Evolutionary conservation across 1,139 yeast species (phyloP).

Genomic region (Saccharomyces hybrid): DNA sequence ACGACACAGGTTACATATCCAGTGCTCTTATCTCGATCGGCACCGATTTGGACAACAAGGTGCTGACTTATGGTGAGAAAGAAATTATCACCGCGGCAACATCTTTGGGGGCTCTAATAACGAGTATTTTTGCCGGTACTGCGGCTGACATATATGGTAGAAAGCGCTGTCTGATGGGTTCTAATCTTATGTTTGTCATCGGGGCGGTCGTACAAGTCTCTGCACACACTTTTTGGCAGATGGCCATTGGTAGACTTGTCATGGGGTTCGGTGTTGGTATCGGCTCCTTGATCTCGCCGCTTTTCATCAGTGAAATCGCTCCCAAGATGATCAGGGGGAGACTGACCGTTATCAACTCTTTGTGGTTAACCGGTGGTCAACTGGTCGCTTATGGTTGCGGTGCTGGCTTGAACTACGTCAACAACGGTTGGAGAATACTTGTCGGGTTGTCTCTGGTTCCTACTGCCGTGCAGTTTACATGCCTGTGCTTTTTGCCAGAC

Average conservation of each 20-base stretch:
- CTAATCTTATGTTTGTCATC: slow-evolving; percentile 67
- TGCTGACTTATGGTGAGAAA: slow-evolving; percentile 64
- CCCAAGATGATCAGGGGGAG: slow-evolving; percentile 91
- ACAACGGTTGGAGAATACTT: slow-evolving; percentile 86
- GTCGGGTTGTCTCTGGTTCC: slow-evolving; percentile 90
- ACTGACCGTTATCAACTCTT: slow-evolving; percentile 46
- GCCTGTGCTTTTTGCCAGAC: slow-evolving; percentile 85
- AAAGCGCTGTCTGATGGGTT: slow-evolving; percentile 67
- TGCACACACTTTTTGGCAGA: slow-evolving; percentile 75
- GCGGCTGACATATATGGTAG: slow-evolving; percentile 78
- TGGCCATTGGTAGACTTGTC: slow-evolving; percentile 82
- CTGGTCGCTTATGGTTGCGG: slow-evolving; percentile 86
- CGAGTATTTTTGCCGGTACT: slow-evolving; percentile 69
- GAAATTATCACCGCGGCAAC: slow-evolving; percentile 91
- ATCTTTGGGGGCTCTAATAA: slow-evolving; percentile 80
- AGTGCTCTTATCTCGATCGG: slow-evolving; percentile 84
- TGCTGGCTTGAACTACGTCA: slow-evolving; percentile 68
- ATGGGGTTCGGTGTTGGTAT: slow-evolving; percentile 96
- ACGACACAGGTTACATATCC: slow-evolving; percentile 93
- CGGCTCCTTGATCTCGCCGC: slow-evolving; percentile 84
- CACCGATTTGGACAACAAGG: slow-evolving; percentile 51
- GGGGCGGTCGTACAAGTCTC: slow-evolving; percentile 83
- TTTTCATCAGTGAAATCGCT: slow-evolving; percentile 85
- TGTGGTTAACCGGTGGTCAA: slow-evolving; percentile 73
- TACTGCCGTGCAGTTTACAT: slow-evolving; percentile 64